Evolutionary conservation across 1,284 basidiomycete genomes (phyloP).

Genomic region (Ceratobasidium sp.): DNA sequence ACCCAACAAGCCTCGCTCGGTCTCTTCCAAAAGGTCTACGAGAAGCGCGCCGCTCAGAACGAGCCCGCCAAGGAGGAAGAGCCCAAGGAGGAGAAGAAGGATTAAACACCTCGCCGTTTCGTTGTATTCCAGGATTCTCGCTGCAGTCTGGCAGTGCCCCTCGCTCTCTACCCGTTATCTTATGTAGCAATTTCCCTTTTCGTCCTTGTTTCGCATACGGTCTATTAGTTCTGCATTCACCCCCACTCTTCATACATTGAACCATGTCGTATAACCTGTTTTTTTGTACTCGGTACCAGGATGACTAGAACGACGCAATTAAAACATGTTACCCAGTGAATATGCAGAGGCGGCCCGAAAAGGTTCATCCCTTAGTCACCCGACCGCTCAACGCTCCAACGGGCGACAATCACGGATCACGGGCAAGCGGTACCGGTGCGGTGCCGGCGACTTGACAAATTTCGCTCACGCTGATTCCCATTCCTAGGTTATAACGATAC

Average conservation of each 20-base stretch:
- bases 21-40: conserved; percentile 98
- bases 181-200: conserved; percentile 31
- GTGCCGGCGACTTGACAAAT: too few species aligned
- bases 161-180: conserved; percentile 18
- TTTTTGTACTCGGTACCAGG: conserved; percentile 6
- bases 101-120: conserved; percentile 48
- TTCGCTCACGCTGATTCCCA: too few species aligned
- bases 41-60: conserved; percentile 82
- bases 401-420: too few species aligned
- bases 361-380: too few species aligned
- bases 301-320: conserved; percentile 26
- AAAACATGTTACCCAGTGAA: too few species aligned
- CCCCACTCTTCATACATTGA: conserved; percentile 31
- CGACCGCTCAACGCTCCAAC: too few species aligned
- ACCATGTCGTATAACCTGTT: conserved; percentile 15
- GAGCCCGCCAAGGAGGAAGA: conserved; percentile 36
- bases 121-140: not conserved
- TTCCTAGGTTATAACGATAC: conserved; percentile 19
- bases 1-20: conserved; percentile 96
- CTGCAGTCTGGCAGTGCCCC: not conserved
- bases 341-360: too few species aligned
- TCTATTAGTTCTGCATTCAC: conserved; percentile 5
- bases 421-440: too few species aligned
- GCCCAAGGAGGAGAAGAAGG: conserved; percentile 57
- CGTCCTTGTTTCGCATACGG: conserved; percentile 1